Evolutionary conservation across 208 protist genomes (phyloP), one percentile per base, ranked within the genome.

Genomic region (Crithidia expoeki): DNA sequence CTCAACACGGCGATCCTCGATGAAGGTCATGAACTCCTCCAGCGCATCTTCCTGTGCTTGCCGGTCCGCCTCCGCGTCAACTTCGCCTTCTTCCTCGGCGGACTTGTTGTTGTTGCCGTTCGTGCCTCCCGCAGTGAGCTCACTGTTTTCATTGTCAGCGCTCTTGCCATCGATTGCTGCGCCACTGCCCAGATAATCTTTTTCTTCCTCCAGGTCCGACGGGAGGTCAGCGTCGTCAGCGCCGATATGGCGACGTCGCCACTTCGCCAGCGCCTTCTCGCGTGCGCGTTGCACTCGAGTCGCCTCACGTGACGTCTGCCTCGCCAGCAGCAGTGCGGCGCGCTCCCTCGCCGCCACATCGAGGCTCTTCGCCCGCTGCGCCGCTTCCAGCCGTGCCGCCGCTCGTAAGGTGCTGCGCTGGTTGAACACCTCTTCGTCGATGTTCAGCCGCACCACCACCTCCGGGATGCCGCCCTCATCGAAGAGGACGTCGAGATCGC

Each of bases 171-270:
- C 32, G 14, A 14, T 44, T 27, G 36, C 38, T 10, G 0, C 68
- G 5, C 11, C 32, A 21, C 36, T 50, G 36, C 10, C 36, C 10
- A 6, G 6, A 12, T 42, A 6, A 4, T 44, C 36, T 23, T 62
- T 32, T 16, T 21, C 82, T 14, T 58, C 58, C 10, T 76, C 80
- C 19, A 53, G 46, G 9, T 74, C 64, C 0, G 64, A 72, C 0
- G 67, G 46, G 11, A 40, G 38, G 17, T 84, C 68, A n/a, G 74
- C 68, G 75, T 95, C 89, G 65, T 96, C 76, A 11, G 49, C 78
- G 23, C 92, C 93, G 78, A 97, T 93, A 76, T 97, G 84, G n/a
- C 93, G 93, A 21, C 93, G 89, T 6, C 90, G 89, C 90, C 93
- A 97, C 65, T 88, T 84, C 16, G 70, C 72, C 75, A 96, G 64